A percentile compares a stretch with the other conserved stretches of the same genome.
These are phyloP conservation scores for Hyaloscypha hepaticicola DNA, from an alignment of 495 filamentous ascomycete genomes.

Conservation along the genomic window DNA sequence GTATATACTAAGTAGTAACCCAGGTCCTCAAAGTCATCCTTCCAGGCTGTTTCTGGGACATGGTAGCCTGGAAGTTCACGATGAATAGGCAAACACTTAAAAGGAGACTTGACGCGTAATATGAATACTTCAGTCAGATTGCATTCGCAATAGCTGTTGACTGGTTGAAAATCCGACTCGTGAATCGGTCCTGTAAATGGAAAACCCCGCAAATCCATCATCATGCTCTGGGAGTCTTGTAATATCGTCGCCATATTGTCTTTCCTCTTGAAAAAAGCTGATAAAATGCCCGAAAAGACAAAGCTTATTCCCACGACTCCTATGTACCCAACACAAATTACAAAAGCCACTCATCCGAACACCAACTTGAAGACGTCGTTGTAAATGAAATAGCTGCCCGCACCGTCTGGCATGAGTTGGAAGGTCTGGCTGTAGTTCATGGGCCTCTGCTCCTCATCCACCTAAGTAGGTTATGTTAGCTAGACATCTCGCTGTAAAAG, in stretches of 20 bases:
- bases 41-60: too few species aligned
- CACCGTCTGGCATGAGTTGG: constrained; percentile 69
- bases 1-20: too few species aligned
- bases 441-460: constrained; percentile 75
- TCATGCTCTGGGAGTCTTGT: background rate
- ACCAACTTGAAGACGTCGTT: constrained; percentile 92
- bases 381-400: constrained; percentile 75
- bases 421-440: constrained; percentile 87
- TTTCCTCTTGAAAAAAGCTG: constrained; percentile 25
- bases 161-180: background rate
- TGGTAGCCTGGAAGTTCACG: background rate
- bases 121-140: constrained; percentile 1
- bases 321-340: constrained; percentile 21
- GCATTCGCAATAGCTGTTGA: constrained; percentile 1
- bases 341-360: constrained; percentile 45
- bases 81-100: constrained; percentile 1
- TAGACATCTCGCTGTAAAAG: background rate
- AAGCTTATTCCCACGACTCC: constrained; percentile 13
- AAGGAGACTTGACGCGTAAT: background rate
- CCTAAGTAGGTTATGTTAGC: constrained; percentile 44
- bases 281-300: constrained; percentile 28
- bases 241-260: constrained; percentile 9
- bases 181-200: background rate
- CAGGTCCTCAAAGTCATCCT: too few species aligned
- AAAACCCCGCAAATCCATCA: constrained; percentile 7